Evolutionary conservation across 129 eudicot genomes (phyloP).

Genomic region (Tanacetum coccineum): DNA sequence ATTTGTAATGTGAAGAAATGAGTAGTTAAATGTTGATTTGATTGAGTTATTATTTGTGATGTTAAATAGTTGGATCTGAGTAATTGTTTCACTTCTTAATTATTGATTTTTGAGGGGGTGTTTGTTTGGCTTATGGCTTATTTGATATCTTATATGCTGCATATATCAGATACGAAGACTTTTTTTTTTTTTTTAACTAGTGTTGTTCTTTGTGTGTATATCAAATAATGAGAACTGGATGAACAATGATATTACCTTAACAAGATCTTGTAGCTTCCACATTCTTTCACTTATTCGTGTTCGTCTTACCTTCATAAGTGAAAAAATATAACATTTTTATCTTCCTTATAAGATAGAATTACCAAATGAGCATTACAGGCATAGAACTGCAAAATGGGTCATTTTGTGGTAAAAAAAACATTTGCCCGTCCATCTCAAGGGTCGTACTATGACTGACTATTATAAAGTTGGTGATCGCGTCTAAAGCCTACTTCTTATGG

Average conservation of each 20-base stretch:
- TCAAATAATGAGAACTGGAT: background rate
- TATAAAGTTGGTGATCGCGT: no score
- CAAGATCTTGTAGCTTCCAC: constrained; percentile 96
- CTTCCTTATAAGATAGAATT: no score
- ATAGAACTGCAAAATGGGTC: background rate
- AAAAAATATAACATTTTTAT: constrained; percentile 1
- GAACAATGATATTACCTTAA: constrained; percentile 49
- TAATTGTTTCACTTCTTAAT: no score
- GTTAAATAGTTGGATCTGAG: no score
- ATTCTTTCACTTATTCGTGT: constrained; percentile 92
- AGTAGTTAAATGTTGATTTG: no score
- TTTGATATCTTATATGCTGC: constrained; percentile 99
- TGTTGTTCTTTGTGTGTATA: background rate
- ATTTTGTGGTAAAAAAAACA: constrained; percentile 1
- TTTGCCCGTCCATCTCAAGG: constrained; percentile 89
- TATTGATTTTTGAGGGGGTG: no score
- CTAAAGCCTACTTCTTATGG: no score
- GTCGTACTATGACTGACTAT: no score
- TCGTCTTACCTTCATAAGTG: constrained; percentile 15
- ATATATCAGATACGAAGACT: constrained; percentile 15
- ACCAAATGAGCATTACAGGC: background rate
- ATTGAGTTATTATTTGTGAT: no score
- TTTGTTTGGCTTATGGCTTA: no score
- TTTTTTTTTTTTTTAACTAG: no score
- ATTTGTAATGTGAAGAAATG: no score